Percentiles rank a stretch among this genome's conserved stretches.
Evolutionary conservation across 495 filamentous ascomycete genomes (phyloP).

Genomic region (Bryoglossum gracile): DNA sequence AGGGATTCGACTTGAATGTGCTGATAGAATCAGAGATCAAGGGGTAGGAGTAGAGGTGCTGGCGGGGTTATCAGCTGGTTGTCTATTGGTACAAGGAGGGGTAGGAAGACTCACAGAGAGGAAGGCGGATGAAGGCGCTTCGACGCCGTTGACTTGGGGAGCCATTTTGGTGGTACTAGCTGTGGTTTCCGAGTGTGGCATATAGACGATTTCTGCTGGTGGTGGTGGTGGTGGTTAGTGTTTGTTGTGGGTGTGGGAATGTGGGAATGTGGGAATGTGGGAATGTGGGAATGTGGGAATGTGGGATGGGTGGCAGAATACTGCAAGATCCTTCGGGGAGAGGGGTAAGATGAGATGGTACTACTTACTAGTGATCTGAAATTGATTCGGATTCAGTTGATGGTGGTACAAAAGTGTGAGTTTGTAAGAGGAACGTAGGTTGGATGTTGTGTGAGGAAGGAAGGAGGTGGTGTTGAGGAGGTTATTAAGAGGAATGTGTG

Average conservation of each 20-base stretch:
- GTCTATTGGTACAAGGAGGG: conserved; percentile 9
- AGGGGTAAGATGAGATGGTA: no score
- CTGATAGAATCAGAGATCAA: conserved; percentile 71
- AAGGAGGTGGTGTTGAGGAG: not conserved
- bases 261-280: not conserved
- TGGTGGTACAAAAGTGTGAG: not conserved
- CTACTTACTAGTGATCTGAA: not conserved
- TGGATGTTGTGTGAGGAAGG: conserved; percentile 2
- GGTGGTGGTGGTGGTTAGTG: not conserved
- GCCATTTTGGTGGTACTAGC: conserved; percentile 27
- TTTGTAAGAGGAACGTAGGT: not conserved
- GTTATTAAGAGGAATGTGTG: not conserved
- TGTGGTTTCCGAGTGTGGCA: conserved; percentile 10
- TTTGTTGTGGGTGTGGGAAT: not conserved
- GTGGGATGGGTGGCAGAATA: not conserved
- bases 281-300: not conserved
- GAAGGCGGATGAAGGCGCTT: conserved; percentile 54
- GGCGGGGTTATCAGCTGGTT: conserved; percentile 11
- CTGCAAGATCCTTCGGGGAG: not conserved
- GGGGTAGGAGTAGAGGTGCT: conserved; percentile 85
- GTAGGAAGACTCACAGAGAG: conserved; percentile 46
- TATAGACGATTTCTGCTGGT: conserved; percentile 1
- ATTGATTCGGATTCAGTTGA: not conserved
- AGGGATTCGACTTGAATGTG: conserved; percentile 69
- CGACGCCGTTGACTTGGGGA: conserved; percentile 59